phyloP scores from a whole-genome alignment of 1,284 basidiomycete species.

The Puccinia polysora region DNA sequence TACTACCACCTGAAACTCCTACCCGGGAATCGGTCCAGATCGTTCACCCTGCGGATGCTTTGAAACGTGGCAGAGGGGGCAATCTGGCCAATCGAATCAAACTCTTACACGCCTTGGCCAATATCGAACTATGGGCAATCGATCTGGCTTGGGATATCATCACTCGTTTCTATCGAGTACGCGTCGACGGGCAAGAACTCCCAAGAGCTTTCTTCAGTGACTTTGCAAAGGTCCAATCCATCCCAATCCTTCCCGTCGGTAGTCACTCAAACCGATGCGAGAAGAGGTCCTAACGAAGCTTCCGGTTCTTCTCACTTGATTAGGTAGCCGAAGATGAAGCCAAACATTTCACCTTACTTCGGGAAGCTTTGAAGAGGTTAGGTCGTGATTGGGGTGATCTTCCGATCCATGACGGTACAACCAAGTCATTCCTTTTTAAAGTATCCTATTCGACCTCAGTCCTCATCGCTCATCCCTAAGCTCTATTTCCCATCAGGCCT shows the following conservation, averaged over 20 bases:
- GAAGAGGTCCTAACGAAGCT: not conserved
- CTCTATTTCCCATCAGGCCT: conserved; percentile 41
- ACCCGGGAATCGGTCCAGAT: conserved; percentile 48
- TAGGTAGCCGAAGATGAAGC: conserved; percentile 47
- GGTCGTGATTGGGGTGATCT: conserved; percentile 52
- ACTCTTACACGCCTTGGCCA: conserved; percentile 53
- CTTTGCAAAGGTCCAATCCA: not conserved
- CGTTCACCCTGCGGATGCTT: conserved; percentile 50
- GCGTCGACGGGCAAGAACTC: conserved; percentile 4
- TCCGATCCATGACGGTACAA: conserved; percentile 51
- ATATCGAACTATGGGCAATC: conserved; percentile 54
- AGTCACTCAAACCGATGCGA: not conserved
- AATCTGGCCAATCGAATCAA: conserved; percentile 51
- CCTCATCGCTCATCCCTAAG: not conserved
- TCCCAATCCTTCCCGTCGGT: not conserved
- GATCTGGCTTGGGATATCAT: conserved; percentile 52
- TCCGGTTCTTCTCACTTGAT: not conserved
- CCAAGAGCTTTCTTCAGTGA: conserved; percentile 27
- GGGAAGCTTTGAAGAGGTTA: conserved; percentile 49
- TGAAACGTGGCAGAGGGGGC: conserved; percentile 51
- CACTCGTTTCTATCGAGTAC: conserved; percentile 11
- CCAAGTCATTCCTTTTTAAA: not conserved
- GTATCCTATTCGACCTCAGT: not conserved
- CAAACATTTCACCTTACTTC: conserved; percentile 52
- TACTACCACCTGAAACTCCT: conserved; percentile 50